Evolutionary conservation across 768 basidiomycete genomes (phyloP), one percentile per base, ranked within the genome.

Genomic region (Polyporus arcularius): DNA sequence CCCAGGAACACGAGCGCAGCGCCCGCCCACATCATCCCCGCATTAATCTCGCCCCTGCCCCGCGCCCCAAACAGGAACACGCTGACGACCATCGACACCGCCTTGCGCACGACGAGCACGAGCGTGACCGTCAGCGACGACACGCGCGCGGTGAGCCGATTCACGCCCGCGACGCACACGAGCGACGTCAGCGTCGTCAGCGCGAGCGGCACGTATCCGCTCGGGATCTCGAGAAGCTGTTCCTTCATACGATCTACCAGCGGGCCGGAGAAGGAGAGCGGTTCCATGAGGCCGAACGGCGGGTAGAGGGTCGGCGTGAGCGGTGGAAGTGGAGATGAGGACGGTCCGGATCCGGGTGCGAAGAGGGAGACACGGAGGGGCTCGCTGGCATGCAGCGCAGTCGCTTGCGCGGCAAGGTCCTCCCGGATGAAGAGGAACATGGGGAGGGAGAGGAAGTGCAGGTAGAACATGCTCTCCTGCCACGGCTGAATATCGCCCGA

Each of bases 391-490:
- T 76, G 79, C 31, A 88, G 70, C 0, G 72, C 63, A 2, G 67
- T 58, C 28, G 85, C 70, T 65, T 89, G 88, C 0, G 69, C 57
- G 8, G 67, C 45, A 58, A 94, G 77, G 67, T 83, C 83, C 18
- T 76, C 67, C 0, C 84, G 75, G 41, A 90, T 76, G 57, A 84
- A 83, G 60, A 81, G 61, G 76, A 94, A 94, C 79, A 93, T 80
- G 6, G 91, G 92, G 12, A 94, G 79, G 12, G 87, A 84, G 55
- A 94, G 82, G 68, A 88, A 85, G 73, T 94, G 92, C 21, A 92
- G 80, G 76, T 94, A 98, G 76, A 96, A 98, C 84, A 98, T 86
- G 52, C 85, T 88, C 74, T 97, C 95, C 68, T 89, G 85, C 95
- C 95, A 97, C 46, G 83, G 72, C 0, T 61, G 52, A 1, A 55